Evolutionary conservation across 495 filamentous ascomycete species (phyloP).

Genomic region (Stereocaulon alpinum): DNA sequence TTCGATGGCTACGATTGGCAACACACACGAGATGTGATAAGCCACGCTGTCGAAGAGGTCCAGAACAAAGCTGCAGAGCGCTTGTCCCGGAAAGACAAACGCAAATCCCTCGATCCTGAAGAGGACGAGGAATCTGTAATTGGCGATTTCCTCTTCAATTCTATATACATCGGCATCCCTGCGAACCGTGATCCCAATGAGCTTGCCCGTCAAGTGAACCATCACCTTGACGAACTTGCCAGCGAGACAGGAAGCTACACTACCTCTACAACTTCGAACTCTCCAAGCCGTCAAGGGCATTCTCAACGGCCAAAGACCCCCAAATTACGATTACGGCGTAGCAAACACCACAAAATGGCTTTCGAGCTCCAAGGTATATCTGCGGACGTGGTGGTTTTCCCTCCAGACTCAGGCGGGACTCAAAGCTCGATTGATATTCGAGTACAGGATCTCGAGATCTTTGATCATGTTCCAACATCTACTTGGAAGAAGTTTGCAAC

Average conservation of each 20-base stretch:
- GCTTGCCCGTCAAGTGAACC: constrained; percentile 72
- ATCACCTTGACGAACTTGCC: constrained; percentile 70
- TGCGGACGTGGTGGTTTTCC: constrained; percentile 75
- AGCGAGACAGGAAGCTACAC: constrained; percentile 86
- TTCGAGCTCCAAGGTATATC: constrained; percentile 86
- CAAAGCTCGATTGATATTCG: constrained; percentile 78
- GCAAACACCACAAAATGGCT: constrained; percentile 87
- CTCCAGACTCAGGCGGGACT: constrained; percentile 65
- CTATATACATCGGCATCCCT: constrained; percentile 92
- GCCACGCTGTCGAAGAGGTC: constrained; percentile 75
- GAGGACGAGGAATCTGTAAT: constrained; percentile 80
- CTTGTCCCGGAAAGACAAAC: constrained; percentile 39
- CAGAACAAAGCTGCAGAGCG: constrained; percentile 72
- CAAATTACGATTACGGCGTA: constrained; percentile 66
- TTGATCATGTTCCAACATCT: constrained; percentile 88
- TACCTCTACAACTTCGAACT: constrained; percentile 52
- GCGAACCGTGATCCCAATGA: constrained; percentile 74
- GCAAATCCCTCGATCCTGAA: constrained; percentile 37
- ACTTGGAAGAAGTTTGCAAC: constrained; percentile 98
- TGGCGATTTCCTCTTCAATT: constrained; percentile 94
- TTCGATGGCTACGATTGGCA: constrained; percentile 98
- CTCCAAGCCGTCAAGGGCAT: constrained; percentile 43
- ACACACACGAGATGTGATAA: constrained; percentile 72
- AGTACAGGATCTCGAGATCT: constrained; percentile 75
- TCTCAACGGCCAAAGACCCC: constrained; percentile 38